Evolutionary conservation across 331 rosid species (phyloP).

Genomic region (Erythrophleum ivorense): DNA sequence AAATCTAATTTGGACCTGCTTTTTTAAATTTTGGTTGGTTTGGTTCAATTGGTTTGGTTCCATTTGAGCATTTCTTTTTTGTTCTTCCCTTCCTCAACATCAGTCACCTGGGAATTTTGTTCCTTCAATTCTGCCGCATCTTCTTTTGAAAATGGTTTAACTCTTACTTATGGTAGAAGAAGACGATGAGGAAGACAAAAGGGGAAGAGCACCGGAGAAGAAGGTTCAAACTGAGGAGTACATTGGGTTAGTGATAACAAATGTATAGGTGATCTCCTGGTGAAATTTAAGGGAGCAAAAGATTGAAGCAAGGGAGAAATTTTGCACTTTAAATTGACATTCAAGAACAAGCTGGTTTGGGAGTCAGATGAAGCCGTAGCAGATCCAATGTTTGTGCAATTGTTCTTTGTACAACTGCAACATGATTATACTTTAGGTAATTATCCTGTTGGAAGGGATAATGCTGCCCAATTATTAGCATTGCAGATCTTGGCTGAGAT

Average conservation of each 20-base stretch:
- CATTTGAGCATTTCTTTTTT: too few species aligned
- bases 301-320: slow-evolving; percentile 97
- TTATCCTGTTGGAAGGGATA: slow-evolving; percentile 97
- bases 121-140: too few species aligned
- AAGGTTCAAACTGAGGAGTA: slow-evolving; percentile 59
- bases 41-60: too few species aligned
- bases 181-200: too few species aligned
- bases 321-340: slow-evolving; percentile 87
- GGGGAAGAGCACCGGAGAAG: too few species aligned
- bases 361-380: slow-evolving; percentile 95
- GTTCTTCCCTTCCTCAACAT: too few species aligned
- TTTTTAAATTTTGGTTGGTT: too few species aligned
- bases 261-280: slow-evolving; percentile 89
- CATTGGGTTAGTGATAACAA: slow-evolving; percentile 93
- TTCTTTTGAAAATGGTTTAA: too few species aligned
- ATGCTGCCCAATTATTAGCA: slow-evolving; percentile 96
- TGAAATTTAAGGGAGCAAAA: slow-evolving; percentile 86
- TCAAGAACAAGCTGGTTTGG: slow-evolving; percentile 88
- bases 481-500: slow-evolving; percentile 88
- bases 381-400: slow-evolving; percentile 90
- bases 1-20: too few species aligned
- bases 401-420: slow-evolving; percentile 93
- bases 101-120: too few species aligned
- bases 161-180: too few species aligned
- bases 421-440: slow-evolving; percentile 97